Evolutionary conservation across 768 basidiomycete genomes (phyloP).

Genomic region (Russula compacta): DNA sequence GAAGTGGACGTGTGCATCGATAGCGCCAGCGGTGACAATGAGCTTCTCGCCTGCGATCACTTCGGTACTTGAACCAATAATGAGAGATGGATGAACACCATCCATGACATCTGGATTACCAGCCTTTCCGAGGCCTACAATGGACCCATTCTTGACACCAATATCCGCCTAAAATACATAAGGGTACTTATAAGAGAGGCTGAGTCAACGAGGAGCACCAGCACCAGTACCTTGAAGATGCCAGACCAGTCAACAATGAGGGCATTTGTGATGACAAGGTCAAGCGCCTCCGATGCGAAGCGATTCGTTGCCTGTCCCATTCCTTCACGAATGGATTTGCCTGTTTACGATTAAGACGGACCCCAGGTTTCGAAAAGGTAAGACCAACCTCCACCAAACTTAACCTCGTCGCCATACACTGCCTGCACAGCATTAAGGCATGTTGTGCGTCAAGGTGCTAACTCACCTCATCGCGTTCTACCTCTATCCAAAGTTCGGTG

Average conservation of each 20-base stretch:
- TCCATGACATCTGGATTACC: slow-evolving; percentile 95
- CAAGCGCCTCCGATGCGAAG: slow-evolving; percentile 58
- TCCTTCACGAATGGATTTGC: slow-evolving; percentile 91
- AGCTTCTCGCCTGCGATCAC: slow-evolving; percentile 93
- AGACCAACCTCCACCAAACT: slow-evolving; percentile 83
- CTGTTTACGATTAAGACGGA: slow-evolving; percentile 30
- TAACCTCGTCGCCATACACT: slow-evolving; percentile 91
- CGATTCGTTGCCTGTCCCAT: slow-evolving; percentile 88
- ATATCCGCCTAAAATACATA: slow-evolving; percentile 69
- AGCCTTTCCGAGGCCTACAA: slow-evolving; percentile 89
- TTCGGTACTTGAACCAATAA: slow-evolving; percentile 88
- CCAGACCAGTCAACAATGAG: slow-evolving; percentile 92
- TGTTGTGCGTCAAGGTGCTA: not conserved
- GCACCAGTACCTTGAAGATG: slow-evolving; percentile 69
- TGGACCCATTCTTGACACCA: slow-evolving; percentile 75
- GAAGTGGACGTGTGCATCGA: slow-evolving; percentile 90
- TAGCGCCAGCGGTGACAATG: slow-evolving; percentile 86
- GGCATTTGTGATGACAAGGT: slow-evolving; percentile 92
- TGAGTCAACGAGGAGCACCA: not conserved
- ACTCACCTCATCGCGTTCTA: slow-evolving; percentile 73
- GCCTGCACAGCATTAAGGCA: slow-evolving; percentile 38
- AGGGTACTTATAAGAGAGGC: not conserved
- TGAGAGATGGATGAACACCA: slow-evolving; percentile 56
- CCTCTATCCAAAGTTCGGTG: slow-evolving; percentile 82
- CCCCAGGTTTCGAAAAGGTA: not conserved